Conservation (phyloP, 2,329 filamentous ascomycete genomes). For the Cytospora piceae region DNA sequence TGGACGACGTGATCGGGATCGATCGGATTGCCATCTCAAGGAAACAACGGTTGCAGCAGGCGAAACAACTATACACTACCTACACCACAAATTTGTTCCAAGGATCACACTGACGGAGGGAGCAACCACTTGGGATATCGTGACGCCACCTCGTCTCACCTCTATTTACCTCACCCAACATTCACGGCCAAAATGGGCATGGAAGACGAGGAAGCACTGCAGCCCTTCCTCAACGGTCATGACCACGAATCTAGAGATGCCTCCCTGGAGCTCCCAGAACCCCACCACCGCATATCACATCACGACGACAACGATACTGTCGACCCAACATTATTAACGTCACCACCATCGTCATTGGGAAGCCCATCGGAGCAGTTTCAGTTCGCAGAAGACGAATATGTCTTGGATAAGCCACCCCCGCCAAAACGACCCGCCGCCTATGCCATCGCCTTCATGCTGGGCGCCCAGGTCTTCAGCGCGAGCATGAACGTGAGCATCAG, state of each 20-base stretch:
- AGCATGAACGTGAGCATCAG: constrained; percentile 19
- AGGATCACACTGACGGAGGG: neutral
- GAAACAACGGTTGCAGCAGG: too few relatives aligned
- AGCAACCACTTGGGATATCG: neutral
- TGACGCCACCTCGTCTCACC: neutral
- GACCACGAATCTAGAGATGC: constrained; percentile 2
- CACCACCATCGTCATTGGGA: neutral
- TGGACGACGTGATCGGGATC: too few relatives aligned
- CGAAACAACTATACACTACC: too few relatives aligned
- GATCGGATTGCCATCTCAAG: too few relatives aligned
- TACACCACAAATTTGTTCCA: neutral
- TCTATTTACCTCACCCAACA: too few relatives aligned
- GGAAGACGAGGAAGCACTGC: neutral
- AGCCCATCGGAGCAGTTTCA: neutral
- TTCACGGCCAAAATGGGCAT: neutral
- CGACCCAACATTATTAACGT: neutral
- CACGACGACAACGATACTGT: neutral
- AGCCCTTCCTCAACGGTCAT: constrained; percentile 14
- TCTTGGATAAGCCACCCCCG: neutral
- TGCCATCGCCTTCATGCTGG: constrained; percentile 16
- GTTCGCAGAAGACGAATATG: neutral
- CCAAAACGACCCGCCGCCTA: constrained; percentile 2
- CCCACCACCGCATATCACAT: neutral
- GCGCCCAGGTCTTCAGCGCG: constrained; percentile 20
- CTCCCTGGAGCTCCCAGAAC: constrained; percentile 14